Evolutionary conservation across 805 yeast genomes (phyloP).

Genomic region (Spathaspora boniae): DNA sequence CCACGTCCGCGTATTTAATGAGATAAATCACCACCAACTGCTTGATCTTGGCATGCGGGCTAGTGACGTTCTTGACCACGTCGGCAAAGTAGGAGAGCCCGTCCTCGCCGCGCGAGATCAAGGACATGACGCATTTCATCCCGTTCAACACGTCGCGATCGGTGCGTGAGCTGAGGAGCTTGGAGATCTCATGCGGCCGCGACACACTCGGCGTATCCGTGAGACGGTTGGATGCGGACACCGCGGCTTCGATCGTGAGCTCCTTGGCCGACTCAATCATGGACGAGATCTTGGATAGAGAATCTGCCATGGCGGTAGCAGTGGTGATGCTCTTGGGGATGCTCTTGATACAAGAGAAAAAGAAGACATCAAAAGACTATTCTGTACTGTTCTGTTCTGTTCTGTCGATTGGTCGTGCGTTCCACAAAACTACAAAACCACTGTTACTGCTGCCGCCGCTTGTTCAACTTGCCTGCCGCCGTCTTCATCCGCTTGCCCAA

Average conservation of each 20-base stretch:
- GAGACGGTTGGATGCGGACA: conserved; percentile 64
- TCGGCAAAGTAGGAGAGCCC: conserved; percentile 64
- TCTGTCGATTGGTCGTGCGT: neutral
- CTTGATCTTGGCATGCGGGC: conserved; percentile 58
- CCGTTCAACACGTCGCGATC: conserved; percentile 50
- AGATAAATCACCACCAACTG: conserved; percentile 76
- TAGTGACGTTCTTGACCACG: conserved; percentile 83
- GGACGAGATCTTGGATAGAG: conserved; percentile 60
- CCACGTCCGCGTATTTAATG: conserved; percentile 70
- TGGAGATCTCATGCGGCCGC: conserved; percentile 63
- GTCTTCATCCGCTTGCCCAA: conserved; percentile 59
- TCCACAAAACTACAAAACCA: conserved; percentile 2
- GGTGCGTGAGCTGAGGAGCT: conserved; percentile 61
- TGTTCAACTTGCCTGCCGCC: conserved; percentile 51
- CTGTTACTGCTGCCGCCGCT: conserved; percentile 13
- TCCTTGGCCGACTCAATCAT: conserved; percentile 79
- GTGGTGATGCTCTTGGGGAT: neutral
- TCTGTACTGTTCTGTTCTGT: neutral
- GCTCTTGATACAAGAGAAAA: neutral
- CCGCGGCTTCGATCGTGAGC: conserved; percentile 78
- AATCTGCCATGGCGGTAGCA: conserved; percentile 32
- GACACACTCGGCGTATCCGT: conserved; percentile 60
- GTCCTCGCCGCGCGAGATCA: conserved; percentile 39
- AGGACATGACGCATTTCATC: conserved; percentile 39
- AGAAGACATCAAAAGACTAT: neutral